phyloP scores from a whole-genome alignment of 1,284 basidiomycete species.

The Naganishia sp. region DNA sequence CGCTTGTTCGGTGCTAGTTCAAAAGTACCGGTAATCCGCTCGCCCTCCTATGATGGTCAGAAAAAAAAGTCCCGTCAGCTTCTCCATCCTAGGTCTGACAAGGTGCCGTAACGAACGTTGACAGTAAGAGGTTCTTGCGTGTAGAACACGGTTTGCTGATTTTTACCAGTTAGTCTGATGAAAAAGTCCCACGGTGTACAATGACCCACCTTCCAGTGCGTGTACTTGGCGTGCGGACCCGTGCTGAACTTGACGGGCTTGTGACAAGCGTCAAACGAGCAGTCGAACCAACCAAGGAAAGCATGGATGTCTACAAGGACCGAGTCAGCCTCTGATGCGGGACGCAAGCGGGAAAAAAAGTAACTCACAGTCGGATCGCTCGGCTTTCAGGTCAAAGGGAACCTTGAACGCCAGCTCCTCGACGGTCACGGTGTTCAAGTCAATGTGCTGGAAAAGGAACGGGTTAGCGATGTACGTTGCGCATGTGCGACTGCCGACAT shows the following conservation, averaged over 20 bases:
- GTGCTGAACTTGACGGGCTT: slow-evolving; percentile 94
- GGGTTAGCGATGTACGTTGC: background rate
- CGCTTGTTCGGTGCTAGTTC: slow-evolving; percentile 80
- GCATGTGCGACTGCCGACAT: slow-evolving; percentile 31
- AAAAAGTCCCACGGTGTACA: slow-evolving; percentile 57
- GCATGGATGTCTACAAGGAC: slow-evolving; percentile 82
- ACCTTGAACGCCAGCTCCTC: slow-evolving; percentile 87
- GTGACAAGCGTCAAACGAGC: slow-evolving; percentile 93
- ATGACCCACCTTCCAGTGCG: slow-evolving; percentile 73
- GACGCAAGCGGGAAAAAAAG: background rate
- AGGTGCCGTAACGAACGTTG: slow-evolving; percentile 44
- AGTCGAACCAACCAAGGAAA: slow-evolving; percentile 99
- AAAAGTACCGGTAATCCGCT: slow-evolving; percentile 70
- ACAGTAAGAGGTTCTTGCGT: slow-evolving; percentile 69
- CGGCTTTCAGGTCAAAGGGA: slow-evolving; percentile 78
- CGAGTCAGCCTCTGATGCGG: background rate
- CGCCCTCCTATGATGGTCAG: slow-evolving; percentile 57
- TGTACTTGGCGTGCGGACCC: slow-evolving; percentile 93
- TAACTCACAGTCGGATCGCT: slow-evolving; percentile 84
- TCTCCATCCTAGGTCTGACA: background rate
- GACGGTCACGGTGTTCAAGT: slow-evolving; percentile 89
- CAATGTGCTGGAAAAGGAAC: slow-evolving; percentile 67
- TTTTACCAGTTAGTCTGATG: background rate
- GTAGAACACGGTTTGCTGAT: slow-evolving; percentile 88
- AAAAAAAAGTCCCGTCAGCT: slow-evolving; percentile 39